Evolutionary conservation across 768 basidiomycete species (phyloP).

Genomic region (Xerocomus spinulosus): DNA sequence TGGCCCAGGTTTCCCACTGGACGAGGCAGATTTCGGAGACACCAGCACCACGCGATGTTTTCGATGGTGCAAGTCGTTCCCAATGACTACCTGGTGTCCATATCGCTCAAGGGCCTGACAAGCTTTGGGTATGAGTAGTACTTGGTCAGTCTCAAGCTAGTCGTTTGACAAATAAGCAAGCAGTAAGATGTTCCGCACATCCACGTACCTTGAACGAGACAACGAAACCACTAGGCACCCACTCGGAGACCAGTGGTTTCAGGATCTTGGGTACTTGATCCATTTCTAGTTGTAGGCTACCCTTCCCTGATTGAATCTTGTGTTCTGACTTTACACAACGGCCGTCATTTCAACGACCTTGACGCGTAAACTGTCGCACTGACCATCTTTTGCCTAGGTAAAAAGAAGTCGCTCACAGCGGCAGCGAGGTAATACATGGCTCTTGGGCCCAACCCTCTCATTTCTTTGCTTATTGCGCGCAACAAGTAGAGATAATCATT

Average conservation of each 20-base stretch:
- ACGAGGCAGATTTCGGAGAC: constrained; percentile 39
- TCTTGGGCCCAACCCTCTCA: constrained; percentile 61
- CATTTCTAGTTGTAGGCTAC: constrained; percentile 93
- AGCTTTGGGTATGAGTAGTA: constrained; percentile 86
- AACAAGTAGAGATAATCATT: constrained; percentile 95
- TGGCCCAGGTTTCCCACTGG: constrained; percentile 6
- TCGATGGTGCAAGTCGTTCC: constrained; percentile 87
- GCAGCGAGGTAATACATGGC: constrained; percentile 97
- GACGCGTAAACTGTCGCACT: constrained; percentile 23
- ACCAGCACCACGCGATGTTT: constrained; percentile 94
- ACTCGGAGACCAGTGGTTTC: constrained; percentile 89
- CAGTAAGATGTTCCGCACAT: not conserved
- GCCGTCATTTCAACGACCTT: not conserved
- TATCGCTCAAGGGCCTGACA: constrained; percentile 84
- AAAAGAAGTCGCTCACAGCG: constrained; percentile 97
- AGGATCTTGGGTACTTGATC: constrained; percentile 98
- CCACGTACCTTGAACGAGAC: constrained; percentile 92
- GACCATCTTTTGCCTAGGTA: constrained; percentile 88
- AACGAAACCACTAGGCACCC: constrained; percentile 86
- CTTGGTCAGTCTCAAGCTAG: constrained; percentile 89
- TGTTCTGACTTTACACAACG: constrained; percentile 71
- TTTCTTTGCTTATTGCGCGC: constrained; percentile 74
- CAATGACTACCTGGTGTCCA: constrained; percentile 96
- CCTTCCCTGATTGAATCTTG: constrained; percentile 97
- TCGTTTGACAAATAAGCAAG: constrained; percentile 2